Base-by-base conservation (phyloP, 129 eudicot species). In the Escallonia herrerae region DNA sequence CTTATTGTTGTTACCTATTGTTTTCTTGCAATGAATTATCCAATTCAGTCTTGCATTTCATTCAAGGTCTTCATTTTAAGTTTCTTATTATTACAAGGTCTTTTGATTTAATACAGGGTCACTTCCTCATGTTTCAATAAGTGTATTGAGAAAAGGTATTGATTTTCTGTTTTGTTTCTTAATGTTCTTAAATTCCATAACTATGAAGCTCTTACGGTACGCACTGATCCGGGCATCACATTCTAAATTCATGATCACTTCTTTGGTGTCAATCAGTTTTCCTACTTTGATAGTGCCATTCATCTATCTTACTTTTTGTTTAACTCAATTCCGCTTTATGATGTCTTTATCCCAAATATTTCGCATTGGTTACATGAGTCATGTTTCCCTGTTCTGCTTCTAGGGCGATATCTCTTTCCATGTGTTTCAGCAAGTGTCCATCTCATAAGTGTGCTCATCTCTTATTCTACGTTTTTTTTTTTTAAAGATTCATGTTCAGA, bases 81-180 rank as follows among this genome's bases (percentile, higher is more conserved):
- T 64, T 37, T 7, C 49, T 40, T 54, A 45, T 50, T 56, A 10
- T 64, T 40, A 59, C 64, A 14, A 73, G 14, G 40, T 50, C 66
- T 8, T 44, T 40, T 77, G 8, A 56, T 58, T 64, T 70, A 68
- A 52, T 70, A 63, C 91, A 91, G 98, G 96, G 87, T 91, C 64
- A 85, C 95, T 39, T 78, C 74, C 39, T 83, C 98, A 58, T 91
- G 98, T 72, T 91, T 88, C 69, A 76, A 82, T 58, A 91, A 91
- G 53, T 91, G 98, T 66, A 72, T 84, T 47, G 96, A 91, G 71
- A 83, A 77, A 52, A 85, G 77, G 93, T 82, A 82, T 14, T 12
- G 41, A 38, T 33, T 64, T 9, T 5, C 58, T 62, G 10, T 52
- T 47, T 22, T 62, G 3, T 3, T 37, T 37, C 40, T 41, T 45